Evolutionary conservation across 768 basidiomycete genomes (phyloP).

Genomic region (Termitomyces sp.): DNA sequence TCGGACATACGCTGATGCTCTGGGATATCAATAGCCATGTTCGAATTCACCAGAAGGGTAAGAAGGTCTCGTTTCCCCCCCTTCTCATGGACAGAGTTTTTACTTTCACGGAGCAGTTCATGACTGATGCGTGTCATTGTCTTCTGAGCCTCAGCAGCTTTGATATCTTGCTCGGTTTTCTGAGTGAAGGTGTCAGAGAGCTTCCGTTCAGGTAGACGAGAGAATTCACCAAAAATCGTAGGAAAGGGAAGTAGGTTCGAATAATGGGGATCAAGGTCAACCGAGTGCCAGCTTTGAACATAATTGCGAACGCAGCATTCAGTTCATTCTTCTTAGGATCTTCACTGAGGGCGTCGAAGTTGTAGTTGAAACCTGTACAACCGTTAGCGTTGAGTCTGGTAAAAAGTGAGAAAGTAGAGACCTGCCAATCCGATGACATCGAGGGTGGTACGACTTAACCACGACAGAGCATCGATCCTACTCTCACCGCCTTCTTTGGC

Average conservation of each 20-base stretch:
- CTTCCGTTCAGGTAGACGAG: not conserved
- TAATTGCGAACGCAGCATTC: slow-evolving; percentile 40
- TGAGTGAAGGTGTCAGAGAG: not conserved
- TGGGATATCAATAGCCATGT: slow-evolving; percentile 44
- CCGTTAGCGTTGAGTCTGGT: slow-evolving; percentile 3
- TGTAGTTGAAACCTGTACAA: slow-evolving; percentile 24
- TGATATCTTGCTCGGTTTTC: slow-evolving; percentile 16
- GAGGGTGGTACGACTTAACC: slow-evolving; percentile 65
- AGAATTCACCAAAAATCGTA: slow-evolving; percentile 30
- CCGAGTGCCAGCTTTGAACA: slow-evolving; percentile 37
- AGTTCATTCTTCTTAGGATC: slow-evolving; percentile 36
- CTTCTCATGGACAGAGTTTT: slow-evolving; percentile 21
- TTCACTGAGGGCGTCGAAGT: slow-evolving; percentile 20
- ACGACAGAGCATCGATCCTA: slow-evolving; percentile 55
- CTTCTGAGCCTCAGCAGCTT: slow-evolving; percentile 19
- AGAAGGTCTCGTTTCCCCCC: slow-evolving; percentile 44
- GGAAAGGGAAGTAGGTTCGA: slow-evolving; percentile 26
- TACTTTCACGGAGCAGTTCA: slow-evolving; percentile 40
- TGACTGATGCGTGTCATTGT: slow-evolving; percentile 40
- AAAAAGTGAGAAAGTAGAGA: slow-evolving; percentile 32
- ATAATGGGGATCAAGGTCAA: slow-evolving; percentile 26
- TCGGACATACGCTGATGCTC: slow-evolving; percentile 18
- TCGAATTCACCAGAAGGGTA: slow-evolving; percentile 43
- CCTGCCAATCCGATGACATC: slow-evolving; percentile 77
- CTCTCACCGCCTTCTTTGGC: slow-evolving; percentile 20